phyloP scores from a whole-genome alignment of 352 stramenopile species.

The Globisporangium cylindrosporum region DNA sequence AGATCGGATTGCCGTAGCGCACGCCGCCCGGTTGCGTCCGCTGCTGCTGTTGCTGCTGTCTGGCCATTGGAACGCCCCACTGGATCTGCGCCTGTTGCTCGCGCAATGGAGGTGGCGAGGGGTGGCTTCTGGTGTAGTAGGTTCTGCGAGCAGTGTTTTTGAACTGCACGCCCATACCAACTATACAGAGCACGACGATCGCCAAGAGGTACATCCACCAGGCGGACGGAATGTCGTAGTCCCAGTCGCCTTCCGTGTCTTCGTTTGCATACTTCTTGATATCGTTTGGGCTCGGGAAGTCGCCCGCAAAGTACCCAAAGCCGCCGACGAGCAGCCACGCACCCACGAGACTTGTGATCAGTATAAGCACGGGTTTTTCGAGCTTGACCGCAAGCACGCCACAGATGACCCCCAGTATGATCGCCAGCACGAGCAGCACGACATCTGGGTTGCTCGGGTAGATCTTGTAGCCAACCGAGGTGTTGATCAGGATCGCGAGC shows the following conservation, averaged over 20 bases:
- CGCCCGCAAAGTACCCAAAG: constrained; percentile 56
- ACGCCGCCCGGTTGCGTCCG: not conserved
- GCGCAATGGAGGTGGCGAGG: constrained; percentile 5
- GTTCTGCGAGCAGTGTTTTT: constrained; percentile 38
- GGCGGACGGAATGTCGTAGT: constrained; percentile 52
- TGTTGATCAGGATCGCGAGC: constrained; percentile 47
- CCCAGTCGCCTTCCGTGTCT: constrained; percentile 36
- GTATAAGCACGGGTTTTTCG: constrained; percentile 51
- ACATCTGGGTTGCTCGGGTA: constrained; percentile 46
- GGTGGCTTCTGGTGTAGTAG: constrained; percentile 13
- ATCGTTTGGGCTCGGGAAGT: constrained; percentile 50
- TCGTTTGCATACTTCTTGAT: constrained; percentile 37
- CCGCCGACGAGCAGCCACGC: constrained; percentile 48
- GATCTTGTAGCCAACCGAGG: constrained; percentile 53
- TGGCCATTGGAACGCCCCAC: not conserved
- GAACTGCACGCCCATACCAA: constrained; percentile 58
- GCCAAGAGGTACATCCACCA: constrained; percentile 58
- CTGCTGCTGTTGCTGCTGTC: constrained; percentile 10
- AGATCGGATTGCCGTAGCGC: constrained; percentile 16
- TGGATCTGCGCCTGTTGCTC: not conserved
- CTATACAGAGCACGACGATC: constrained; percentile 48
- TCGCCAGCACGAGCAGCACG: constrained; percentile 43
- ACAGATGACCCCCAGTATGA: constrained; percentile 35
- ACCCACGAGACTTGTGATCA: constrained; percentile 46
- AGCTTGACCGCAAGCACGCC: constrained; percentile 45